Conservation (phyloP, 2,329 filamentous ascomycete genomes). For the Tolypocladium album region DNA sequence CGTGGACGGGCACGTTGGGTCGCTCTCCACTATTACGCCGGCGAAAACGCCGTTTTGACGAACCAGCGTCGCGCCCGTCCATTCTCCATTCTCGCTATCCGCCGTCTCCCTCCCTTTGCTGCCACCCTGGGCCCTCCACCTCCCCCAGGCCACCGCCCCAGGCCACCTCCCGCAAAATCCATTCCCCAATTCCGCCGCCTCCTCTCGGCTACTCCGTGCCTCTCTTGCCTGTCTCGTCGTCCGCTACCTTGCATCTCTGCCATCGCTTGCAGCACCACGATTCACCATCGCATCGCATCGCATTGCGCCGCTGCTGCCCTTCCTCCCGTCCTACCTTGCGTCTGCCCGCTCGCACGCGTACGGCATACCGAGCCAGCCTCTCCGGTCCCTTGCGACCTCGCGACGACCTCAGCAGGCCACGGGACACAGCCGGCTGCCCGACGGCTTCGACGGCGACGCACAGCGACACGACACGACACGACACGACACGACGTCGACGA, state of each 20-base stretch:
- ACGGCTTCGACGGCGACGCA: background rate
- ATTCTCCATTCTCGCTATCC: conserved; percentile 8
- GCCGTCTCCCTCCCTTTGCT: conserved; percentile 11
- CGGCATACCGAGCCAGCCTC: background rate
- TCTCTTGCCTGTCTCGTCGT: conserved; percentile 1
- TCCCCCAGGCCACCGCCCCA: background rate
- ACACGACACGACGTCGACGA: background rate
- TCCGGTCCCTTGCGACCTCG: background rate
- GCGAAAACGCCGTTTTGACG: conserved; percentile 41
- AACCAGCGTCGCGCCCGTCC: conserved; percentile 17
- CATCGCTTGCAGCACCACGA: background rate
- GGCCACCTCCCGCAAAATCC: background rate
- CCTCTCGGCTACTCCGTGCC: background rate
- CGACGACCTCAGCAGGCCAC: background rate
- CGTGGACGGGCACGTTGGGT: conserved; percentile 5
- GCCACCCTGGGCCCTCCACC: conserved; percentile 10
- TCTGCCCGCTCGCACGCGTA: background rate
- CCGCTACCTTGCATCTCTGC: background rate
- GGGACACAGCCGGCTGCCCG: background rate
- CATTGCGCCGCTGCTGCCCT: background rate
- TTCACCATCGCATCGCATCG: background rate
- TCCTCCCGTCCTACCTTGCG: background rate
- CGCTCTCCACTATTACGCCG: conserved; percentile 46
- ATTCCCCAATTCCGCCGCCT: background rate
- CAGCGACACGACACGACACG: background rate